Evolutionary conservation across 179 eudicot species (phyloP), one percentile per base, ranked within the genome.

Genomic region (Carnegiea gigantea): DNA sequence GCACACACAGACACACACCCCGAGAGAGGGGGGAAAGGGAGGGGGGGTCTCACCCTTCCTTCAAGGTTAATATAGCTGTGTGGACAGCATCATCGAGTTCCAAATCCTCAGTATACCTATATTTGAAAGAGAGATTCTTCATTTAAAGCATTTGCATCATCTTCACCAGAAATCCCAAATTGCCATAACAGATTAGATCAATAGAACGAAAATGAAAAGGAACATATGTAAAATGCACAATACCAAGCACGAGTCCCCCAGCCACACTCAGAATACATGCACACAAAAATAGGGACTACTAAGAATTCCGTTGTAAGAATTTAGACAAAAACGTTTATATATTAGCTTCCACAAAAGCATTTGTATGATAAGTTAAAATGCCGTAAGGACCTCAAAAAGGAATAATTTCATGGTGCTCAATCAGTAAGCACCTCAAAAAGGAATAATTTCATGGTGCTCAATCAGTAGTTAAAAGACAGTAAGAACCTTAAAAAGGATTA

Each of bases 21-120:
- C 1, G 44, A 67, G 38, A 67, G 38, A 28, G 73, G 9, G 46
- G 8, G 44, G 36, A 3, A 33, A 67, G 38, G 26, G 38, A 28
- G n/a, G 20, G 33, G 73, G 8, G 15, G 21, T 70, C 92, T 85
- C 81, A 95, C 99, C 99, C 99, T 89, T 95, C 99, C 89, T 95
- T 95, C 85, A 95, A 84, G 14, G 99, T 95, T 90, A 95, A 84
- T 78, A 95, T 95, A 64, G 99, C 98, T 9, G 98, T 95, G 92
- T 95, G 99, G 82, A 95, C 92, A 83, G 99, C 99, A 88, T 95
- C 99, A 80, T 95, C 98, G 44, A 95, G 99, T 83, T 95, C 99
- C 95, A 94, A 92, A 84, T 95, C 99, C 78, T 95, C 99, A 18
- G 97, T 90, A 84, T 95, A 95, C 91, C 99, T 95, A 88, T 83